These are phyloP conservation scores for Globisporangium canariense DNA, from an alignment of 352 stramenopile species.

Conservation along the genomic window DNA sequence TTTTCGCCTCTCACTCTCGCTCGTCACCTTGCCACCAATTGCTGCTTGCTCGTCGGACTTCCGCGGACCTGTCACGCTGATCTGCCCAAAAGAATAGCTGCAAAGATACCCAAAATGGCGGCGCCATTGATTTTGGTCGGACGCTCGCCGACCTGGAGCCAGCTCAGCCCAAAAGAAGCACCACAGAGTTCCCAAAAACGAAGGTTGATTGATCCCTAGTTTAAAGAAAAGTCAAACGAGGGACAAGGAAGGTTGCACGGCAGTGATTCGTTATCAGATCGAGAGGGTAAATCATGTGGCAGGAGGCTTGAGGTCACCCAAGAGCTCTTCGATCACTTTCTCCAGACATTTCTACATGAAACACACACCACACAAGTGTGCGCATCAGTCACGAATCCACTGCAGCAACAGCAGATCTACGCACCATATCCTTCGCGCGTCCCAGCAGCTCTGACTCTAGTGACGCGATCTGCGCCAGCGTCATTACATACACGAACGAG, in stretches of 20 bases:
- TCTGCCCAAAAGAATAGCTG: background rate
- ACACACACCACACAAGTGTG: background rate
- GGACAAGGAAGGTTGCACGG: background rate
- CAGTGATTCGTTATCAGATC: background rate
- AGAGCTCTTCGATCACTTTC: slow-evolving; percentile 11
- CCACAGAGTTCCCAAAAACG: background rate
- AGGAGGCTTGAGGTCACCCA: background rate
- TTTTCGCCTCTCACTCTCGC: slow-evolving; percentile 17
- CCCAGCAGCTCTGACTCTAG: slow-evolving; percentile 33
- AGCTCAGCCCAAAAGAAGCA: background rate
- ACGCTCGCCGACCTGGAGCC: no score
- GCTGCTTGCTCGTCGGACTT: background rate
- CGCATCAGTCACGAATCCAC: no score
- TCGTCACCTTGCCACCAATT: slow-evolving; percentile 1
- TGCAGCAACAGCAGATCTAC: background rate
- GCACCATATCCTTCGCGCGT: slow-evolving; percentile 36
- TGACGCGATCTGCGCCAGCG: slow-evolving; percentile 21
- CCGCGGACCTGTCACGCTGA: background rate
- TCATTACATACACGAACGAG: background rate
- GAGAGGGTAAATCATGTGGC: background rate
- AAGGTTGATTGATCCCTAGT: background rate
- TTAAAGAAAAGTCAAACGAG: no score
- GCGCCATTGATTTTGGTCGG: no score
- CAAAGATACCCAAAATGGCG: background rate
- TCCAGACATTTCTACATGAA: slow-evolving; percentile 9